Evolutionary conservation across 805 yeast species (phyloP), one percentile per base, ranked within the genome.

Genomic region (Kodamaea restingae): DNA sequence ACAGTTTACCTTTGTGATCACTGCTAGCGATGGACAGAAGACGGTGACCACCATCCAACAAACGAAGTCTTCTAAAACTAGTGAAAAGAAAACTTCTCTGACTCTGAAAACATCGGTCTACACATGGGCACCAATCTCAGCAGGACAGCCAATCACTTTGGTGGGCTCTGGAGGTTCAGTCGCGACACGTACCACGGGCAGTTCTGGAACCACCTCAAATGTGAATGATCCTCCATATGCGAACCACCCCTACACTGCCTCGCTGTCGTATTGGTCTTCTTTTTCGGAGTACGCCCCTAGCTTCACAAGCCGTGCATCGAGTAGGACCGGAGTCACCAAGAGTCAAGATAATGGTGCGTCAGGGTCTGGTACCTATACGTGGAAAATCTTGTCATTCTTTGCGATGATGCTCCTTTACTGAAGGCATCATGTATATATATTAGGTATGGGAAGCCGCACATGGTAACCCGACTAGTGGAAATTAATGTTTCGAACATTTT

Each of bases 221-320:
- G 30, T 21, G 8, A 18, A 24, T 10, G 37, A 30, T 6, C 44
- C 44, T 2, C 12, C 44, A 7, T 44, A 18, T 24, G 36, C 39
- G 1, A 38, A 40, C 18, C 42, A 44, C 26, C 47, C 47, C 4
- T 22, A 40, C 20, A 44, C 47, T 9, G 47, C 42, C 4, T 15
- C 39, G 5, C 36, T 21, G 15, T 39, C 41, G 4, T 40, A 43
- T 8, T 43, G 36, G 26, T 43, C 46, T 2, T 43, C 46, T 3
- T 43, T 43, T 20, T 36, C 10, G 6, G 32, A 28, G 15, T 26
- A 36, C 15, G 18, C 34, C 4, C 39, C 32, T 2, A 30, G 34
- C 7, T 43, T 43, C 17, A 11, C 17, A 6, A 27, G 18, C 12
- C 31, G 31, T 14, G 8, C 17, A 5, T 9, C 11, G 10, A n/a